Evolutionary conservation across 768 basidiomycete genomes (phyloP), one percentile per base, ranked within the genome.

Genomic region (Kwoniella bestiolae): DNA sequence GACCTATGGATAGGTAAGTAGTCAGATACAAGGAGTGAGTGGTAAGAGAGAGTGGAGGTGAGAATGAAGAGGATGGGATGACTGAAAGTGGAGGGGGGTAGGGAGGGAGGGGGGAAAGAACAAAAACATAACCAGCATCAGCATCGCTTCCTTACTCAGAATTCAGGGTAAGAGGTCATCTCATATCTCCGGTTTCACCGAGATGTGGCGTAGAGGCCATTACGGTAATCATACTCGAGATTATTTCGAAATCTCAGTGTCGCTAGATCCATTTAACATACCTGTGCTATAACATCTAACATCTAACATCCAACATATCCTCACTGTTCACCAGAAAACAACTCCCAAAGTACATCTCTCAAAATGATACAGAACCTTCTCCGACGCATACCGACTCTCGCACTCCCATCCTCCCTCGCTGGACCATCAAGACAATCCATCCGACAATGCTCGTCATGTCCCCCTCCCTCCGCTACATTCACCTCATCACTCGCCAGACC

Each of bases 391-490:
- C 51, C 66, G 8, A 18, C 56, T 11, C n/a, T 50, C 23, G 9
- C 56, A 3, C n/a, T 50, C 23, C 16, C 34, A 21, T 12, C 11
- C 28, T 44, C 63, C 9, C 26, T 56, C 11, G 63, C 68, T 2
- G 63, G 63, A 29, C 63, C 63, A n/a, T 65, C 63, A 25, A 58
- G 62, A 47, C 49, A 31, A 53, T 29, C 31, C 18, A 18, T 49
- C 5, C 63, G 63, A 45, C 44, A 56, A 45, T 63, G 62, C n/a
- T 63, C 62, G 26, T 63, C 62, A 49, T 63, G 62, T 63, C 62
- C 62, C 45, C 49, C 60, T 21, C 60, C 16, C 47, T 41, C 35
- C 57, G 26, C 38, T 26, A 31, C 61, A 29, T 53, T 53, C 35
- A 41, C 21, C 41, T 9, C 52, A 38, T 26, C 52, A 53, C 16